phyloP scores from a whole-genome alignment of 306 rosid species.

The Cyamopsis tetragonoloba region DNA sequence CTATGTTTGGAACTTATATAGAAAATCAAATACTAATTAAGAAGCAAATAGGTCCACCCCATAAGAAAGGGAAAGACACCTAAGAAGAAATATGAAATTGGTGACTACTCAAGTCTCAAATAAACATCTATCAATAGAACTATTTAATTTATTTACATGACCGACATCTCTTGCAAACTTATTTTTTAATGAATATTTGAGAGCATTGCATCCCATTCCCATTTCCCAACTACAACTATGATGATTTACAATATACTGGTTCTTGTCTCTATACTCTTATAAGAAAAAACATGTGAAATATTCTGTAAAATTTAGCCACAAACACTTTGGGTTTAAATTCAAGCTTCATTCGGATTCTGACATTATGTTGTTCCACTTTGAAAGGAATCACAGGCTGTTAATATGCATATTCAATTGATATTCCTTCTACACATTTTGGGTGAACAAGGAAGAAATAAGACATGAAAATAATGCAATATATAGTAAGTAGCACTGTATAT shows the following conservation, averaged over 20 bases:
- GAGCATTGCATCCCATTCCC: background rate
- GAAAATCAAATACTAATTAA: background rate
- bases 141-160: background rate
- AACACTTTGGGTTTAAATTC: background rate
- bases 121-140: conserved; percentile 22
- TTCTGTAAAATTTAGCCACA: background rate
- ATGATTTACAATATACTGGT: background rate
- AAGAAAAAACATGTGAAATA: background rate
- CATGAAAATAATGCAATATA: background rate
- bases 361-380: background rate
- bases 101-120: no score
- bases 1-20: background rate
- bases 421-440: background rate
- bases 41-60: background rate
- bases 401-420: background rate
- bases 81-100: background rate
- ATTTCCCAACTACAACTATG: conserved; percentile 10
- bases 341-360: background rate
- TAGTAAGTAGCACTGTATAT: background rate
- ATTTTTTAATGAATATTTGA: background rate
- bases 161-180: conserved; percentile 28
- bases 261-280: background rate
- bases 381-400: conserved; percentile 10
- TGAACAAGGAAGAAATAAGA: background rate
- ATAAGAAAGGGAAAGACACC: background rate